These are phyloP conservation scores for Debaryomyces prosopidis DNA, from an alignment of 805 yeast genomes.

Conservation along the genomic window DNA sequence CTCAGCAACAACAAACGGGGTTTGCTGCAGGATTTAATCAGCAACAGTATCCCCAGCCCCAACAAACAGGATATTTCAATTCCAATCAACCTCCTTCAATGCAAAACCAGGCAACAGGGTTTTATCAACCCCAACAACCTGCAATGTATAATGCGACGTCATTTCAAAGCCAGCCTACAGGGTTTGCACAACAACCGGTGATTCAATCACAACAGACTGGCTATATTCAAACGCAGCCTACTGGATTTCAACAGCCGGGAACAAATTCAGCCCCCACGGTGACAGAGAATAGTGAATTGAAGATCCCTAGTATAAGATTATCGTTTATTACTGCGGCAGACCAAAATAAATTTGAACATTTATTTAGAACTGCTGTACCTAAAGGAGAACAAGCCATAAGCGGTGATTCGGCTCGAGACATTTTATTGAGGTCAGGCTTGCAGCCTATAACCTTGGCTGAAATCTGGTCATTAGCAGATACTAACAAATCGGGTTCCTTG, in stretches of 20 bases:
- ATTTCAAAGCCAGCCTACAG: slow-evolving; percentile 22
- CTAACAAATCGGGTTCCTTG: slow-evolving; percentile 79
- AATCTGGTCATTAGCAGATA: slow-evolving; percentile 91
- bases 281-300: slow-evolving; percentile 56
- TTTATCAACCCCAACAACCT: slow-evolving; percentile 18
- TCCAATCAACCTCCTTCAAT: slow-evolving; percentile 33
- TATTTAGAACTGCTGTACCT: slow-evolving; percentile 78
- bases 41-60: slow-evolving; percentile 31
- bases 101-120: slow-evolving; percentile 25
- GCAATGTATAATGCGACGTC: slow-evolving; percentile 8
- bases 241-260: slow-evolving; percentile 46
- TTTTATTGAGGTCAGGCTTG: slow-evolving; percentile 77
- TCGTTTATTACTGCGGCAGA: slow-evolving; percentile 84
- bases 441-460: slow-evolving; percentile 74
- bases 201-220: slow-evolving; percentile 39
- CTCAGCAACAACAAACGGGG: slow-evolving; percentile 16
- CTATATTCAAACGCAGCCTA: slow-evolving; percentile 41
- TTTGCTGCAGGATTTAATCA: slow-evolving; percentile 20
- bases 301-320: slow-evolving; percentile 73
- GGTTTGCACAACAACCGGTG: slow-evolving; percentile 13
- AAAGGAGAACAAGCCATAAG: slow-evolving; percentile 65
- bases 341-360: slow-evolving; percentile 81
- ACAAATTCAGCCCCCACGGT: slow-evolving; percentile 27
- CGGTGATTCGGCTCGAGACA: slow-evolving; percentile 75
- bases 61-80: slow-evolving; percentile 45